These are phyloP conservation scores for Claviceps sorghi DNA, from an alignment of 2,329 filamentous ascomycete genomes.

Conservation along the genomic window DNA sequence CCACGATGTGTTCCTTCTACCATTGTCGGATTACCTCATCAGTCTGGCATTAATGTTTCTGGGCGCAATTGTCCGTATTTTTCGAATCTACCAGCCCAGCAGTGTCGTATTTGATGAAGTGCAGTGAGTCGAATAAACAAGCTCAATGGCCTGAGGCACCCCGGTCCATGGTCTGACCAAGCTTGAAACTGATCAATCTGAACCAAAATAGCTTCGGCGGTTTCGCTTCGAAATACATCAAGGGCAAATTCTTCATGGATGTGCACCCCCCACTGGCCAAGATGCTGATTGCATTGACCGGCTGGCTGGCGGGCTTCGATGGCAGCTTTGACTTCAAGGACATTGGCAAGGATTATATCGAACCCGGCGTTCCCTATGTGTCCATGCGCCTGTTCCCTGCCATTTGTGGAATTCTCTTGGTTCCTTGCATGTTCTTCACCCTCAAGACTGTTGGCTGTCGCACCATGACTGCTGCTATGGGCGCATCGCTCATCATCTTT, in stretches of 20 bases:
- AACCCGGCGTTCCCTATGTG: conserved; percentile 89
- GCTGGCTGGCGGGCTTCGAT: conserved; percentile 88
- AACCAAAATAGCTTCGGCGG: conserved; percentile 63
- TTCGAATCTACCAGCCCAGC: conserved; percentile 88
- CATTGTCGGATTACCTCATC: conserved; percentile 67
- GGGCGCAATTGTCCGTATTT: conserved; percentile 68
- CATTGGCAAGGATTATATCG: conserved; percentile 96
- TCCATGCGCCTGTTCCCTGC: conserved; percentile 93
- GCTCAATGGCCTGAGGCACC: not conserved
- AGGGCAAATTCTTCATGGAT: conserved; percentile 99
- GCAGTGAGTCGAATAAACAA: conserved; percentile 54
- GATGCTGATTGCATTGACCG: conserved; percentile 86
- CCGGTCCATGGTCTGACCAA: not conserved
- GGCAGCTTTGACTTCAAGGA: conserved; percentile 98
- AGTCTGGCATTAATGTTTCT: conserved; percentile 59
- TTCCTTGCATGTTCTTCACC: conserved; percentile 88
- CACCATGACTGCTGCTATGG: conserved; percentile 69
- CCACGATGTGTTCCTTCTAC: conserved; percentile 83
- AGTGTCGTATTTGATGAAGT: conserved; percentile 99
- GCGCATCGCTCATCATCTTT: conserved; percentile 78
- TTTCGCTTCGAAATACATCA: conserved; percentile 98
- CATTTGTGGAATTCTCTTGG: conserved; percentile 72
- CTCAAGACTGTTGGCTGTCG: conserved; percentile 83
- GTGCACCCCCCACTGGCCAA: conserved; percentile 97
- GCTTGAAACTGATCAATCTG: not conserved